A percentile compares a stretch with the other conserved stretches of the same genome.
Conservation (phyloP, 2,329 filamentous ascomycete genomes). For the Penicillium capsulatum region DNA sequence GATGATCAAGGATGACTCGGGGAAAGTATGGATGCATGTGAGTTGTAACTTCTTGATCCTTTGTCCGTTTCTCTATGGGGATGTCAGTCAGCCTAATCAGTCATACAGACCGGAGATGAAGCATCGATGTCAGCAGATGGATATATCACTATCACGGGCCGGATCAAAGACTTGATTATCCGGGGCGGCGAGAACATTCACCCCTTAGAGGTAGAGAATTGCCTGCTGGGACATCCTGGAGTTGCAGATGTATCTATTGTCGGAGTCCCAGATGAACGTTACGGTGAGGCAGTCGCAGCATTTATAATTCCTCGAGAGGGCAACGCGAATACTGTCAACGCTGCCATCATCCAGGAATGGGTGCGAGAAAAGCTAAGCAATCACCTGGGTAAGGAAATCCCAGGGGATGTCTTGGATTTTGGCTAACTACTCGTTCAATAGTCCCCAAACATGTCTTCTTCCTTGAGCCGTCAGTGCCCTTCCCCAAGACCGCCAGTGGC, state of each 20-base stretch:
- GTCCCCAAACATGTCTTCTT: conserved; percentile 90
- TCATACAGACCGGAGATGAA: conserved; percentile 83
- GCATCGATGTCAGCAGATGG: conserved; percentile 77
- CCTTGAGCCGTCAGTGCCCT: conserved; percentile 56
- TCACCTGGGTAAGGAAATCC: conserved; percentile 54
- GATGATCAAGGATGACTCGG: conserved; percentile 53
- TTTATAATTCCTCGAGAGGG: conserved; percentile 62
- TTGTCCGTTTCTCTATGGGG: too few relatives aligned
- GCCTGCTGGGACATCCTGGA: conserved; percentile 66
- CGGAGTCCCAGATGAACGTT: conserved; percentile 73
- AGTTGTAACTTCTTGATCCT: conserved; percentile 19
- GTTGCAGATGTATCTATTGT: conserved; percentile 77
- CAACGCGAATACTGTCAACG: conserved; percentile 45
- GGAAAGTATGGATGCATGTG: conserved; percentile 72
- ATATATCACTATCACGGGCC: conserved; percentile 81
- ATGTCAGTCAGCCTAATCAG: too few relatives aligned
- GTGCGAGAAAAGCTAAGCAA: conserved; percentile 67
- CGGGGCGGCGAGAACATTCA: conserved; percentile 94
- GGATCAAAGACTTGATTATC: conserved; percentile 95
- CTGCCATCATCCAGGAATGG: conserved; percentile 68
- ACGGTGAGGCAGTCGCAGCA: conserved; percentile 82
- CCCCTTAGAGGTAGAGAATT: conserved; percentile 88
- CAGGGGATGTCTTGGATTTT: too few relatives aligned
- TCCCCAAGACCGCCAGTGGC: conserved; percentile 90
- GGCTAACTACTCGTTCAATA: conserved; percentile 22